A percentile compares a stretch with the other conserved stretches of the same genome.
Evolutionary conservation across 306 rosid genomes (phyloP).

Genomic region (Mimosa bimucronata): DNA sequence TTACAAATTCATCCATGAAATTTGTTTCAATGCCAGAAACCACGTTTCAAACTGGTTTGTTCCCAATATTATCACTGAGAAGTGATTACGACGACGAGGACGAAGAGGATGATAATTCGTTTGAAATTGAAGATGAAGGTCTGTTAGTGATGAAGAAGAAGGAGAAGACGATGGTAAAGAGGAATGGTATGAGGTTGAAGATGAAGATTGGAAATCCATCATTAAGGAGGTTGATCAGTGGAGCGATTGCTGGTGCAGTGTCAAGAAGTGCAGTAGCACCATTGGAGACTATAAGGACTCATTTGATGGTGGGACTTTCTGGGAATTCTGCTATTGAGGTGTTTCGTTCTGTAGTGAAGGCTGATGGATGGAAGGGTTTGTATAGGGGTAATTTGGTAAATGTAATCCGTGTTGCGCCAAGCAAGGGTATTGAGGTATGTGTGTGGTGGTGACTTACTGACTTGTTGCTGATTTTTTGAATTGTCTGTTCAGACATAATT

Average conservation of each 20-base stretch:
- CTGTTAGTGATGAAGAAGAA: neutral
- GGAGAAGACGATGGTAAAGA: neutral
- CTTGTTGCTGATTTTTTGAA: neutral
- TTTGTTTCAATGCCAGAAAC: neutral
- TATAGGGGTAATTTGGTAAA: constrained; percentile 55
- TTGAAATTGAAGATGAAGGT: constrained; percentile 6
- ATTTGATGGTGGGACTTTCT: constrained; percentile 56
- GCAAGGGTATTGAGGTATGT: constrained; percentile 57
- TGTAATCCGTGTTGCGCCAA: constrained; percentile 58
- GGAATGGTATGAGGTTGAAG: constrained; percentile 38
- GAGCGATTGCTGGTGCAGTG: constrained; percentile 72
- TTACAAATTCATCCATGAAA: neutral
- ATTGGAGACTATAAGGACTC: constrained; percentile 60
- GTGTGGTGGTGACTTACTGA: neutral
- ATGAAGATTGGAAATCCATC: constrained; percentile 53
- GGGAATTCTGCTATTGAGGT: constrained; percentile 48
- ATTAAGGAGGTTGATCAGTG: constrained; percentile 62
- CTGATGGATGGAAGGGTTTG: constrained; percentile 63
- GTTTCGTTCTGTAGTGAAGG: constrained; percentile 45
- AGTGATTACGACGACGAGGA: neutral
- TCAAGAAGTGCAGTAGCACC: constrained; percentile 57
- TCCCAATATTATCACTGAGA: neutral
- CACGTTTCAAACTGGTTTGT: neutral
- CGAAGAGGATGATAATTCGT: neutral
- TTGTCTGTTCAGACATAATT: neutral